Percentiles rank a stretch among this genome's conserved stretches.
Conservation (phyloP, 2,329 filamentous ascomycete genomes). For the Ilyonectria sp. region DNA sequence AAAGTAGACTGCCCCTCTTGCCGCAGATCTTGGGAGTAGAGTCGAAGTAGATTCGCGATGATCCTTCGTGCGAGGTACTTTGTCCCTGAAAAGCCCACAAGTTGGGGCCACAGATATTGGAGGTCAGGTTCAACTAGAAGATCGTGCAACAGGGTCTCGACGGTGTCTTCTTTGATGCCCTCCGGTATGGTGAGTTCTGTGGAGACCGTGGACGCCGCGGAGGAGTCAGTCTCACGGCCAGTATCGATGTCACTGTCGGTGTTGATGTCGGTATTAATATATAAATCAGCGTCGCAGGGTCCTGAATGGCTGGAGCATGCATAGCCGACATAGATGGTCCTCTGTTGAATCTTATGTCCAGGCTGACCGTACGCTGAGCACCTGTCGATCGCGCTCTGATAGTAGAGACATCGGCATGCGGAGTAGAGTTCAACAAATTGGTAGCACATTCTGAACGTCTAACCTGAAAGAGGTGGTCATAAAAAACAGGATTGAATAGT, state of each 20-base stretch:
- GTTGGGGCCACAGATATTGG: constrained; percentile 15
- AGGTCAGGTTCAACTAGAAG: neutral
- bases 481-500: neutral
- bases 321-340: constrained; percentile 85
- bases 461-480: too few species aligned
- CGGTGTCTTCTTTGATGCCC: neutral
- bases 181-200: neutral
- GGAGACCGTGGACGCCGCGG: neutral
- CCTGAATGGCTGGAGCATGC: constrained; percentile 66
- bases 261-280: neutral
- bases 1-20: neutral
- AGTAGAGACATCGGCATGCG: constrained; percentile 88
- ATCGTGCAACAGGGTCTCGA: neutral
- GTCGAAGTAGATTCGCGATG: neutral
- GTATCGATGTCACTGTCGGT: neutral
- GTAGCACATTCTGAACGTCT: neutral
- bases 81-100: neutral
- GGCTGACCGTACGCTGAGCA: constrained; percentile 81
- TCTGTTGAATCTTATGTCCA: constrained; percentile 79
- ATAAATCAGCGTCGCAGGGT: rapidly evolving
- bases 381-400: constrained; percentile 86
- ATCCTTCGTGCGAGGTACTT: neutral
- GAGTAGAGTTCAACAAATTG: constrained; percentile 76
- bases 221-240: neutral
- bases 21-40: constrained; percentile 1